phyloP scores from a whole-genome alignment of 75 land plant species.

The Chamaecyparis obtusa region DNA sequence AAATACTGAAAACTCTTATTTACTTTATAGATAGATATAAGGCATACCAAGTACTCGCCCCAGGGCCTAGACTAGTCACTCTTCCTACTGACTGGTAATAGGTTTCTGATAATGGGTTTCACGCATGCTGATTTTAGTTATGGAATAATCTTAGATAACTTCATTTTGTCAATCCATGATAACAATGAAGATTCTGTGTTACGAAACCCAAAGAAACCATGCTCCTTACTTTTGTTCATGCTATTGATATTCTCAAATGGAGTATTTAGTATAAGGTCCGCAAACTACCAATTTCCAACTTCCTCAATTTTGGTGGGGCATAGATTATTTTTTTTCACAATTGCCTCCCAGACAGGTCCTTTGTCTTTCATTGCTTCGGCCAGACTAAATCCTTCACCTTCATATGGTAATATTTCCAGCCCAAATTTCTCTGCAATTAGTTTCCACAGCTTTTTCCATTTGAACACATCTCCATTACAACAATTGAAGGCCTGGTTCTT shows the following conservation, averaged over 20 bases:
- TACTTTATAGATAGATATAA: not conserved
- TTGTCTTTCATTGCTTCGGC: constrained; percentile 66
- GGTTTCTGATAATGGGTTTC: not conserved
- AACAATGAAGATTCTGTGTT: constrained; percentile 50
- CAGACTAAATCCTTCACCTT: constrained; percentile 20
- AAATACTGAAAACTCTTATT: not conserved
- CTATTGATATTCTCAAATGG: constrained; percentile 16
- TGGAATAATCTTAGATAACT: constrained; percentile 68
- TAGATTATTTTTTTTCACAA: constrained; percentile 54
- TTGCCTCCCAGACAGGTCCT: constrained; percentile 66
- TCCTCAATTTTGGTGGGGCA: constrained; percentile 46
- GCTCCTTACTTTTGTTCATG: constrained; percentile 93
- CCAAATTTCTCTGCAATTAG: constrained; percentile 62
- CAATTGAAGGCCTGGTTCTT: constrained; percentile 81
- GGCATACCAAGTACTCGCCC: not conserved
- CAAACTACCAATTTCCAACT: constrained; percentile 71
- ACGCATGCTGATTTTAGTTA: not conserved
- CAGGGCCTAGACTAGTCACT: not conserved
- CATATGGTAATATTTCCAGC: constrained; percentile 36
- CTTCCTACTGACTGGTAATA: not conserved
- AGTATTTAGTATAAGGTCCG: constrained; percentile 30
- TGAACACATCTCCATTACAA: constrained; percentile 71
- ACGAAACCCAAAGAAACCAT: constrained; percentile 75
- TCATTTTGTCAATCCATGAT: constrained; percentile 68
- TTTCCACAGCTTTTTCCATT: constrained; percentile 76